Percentiles rank a stretch among this genome's conserved stretches.
Conservation (phyloP, 1,284 basidiomycete species). For the Puccinia hordei region DNA sequence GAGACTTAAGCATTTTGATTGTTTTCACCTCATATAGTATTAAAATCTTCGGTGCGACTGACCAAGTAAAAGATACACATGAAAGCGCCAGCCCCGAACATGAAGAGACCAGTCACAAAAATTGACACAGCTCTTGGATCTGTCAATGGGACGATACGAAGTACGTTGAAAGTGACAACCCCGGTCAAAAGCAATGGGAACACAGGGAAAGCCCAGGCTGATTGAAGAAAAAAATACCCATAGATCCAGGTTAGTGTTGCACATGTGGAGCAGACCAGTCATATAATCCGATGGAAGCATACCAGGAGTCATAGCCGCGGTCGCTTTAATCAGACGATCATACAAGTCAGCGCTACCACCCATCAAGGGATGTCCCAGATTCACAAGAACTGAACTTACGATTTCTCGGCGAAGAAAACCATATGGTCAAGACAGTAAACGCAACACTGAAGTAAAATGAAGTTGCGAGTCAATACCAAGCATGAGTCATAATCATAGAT, state of each 20-base stretch:
- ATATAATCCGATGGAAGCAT: background rate
- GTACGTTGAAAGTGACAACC: conserved; percentile 28
- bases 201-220: conserved; percentile 43
- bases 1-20: background rate
- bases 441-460: conserved; percentile 10
- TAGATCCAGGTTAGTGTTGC: background rate
- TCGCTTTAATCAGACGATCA: conserved; percentile 10
- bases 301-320: conserved; percentile 40
- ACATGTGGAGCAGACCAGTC: background rate
- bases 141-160: conserved; percentile 27
- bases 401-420: conserved; percentile 47
- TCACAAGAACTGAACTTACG: conserved; percentile 7
- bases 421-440: conserved; percentile 34
- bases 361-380: background rate
- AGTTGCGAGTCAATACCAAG: background rate
- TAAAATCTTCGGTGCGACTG: background rate
- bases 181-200: conserved; percentile 45
- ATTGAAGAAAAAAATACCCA: background rate
- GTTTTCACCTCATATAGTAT: background rate
- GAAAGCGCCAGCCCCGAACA: conserved; percentile 37
- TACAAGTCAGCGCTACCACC: background rate
- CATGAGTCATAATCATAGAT: background rate
- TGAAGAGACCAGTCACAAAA: conserved; percentile 20
- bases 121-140: conserved; percentile 31
- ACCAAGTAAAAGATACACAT: conserved; percentile 50